Conservation (phyloP, 108 stramenopile species). For the Cyclostephanos tholiformis region DNA sequence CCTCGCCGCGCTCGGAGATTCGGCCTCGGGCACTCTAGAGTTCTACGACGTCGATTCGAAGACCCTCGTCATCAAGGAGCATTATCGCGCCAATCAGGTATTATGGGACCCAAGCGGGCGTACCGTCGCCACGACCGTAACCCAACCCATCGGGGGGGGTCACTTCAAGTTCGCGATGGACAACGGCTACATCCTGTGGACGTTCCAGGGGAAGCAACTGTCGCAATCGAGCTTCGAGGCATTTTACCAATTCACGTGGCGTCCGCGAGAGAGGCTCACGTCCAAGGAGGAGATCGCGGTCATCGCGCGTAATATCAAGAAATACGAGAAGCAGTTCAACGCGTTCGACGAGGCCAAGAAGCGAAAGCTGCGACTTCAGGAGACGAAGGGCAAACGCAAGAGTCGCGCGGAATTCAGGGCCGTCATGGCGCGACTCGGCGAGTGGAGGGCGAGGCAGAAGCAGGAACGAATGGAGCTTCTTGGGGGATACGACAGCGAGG, state of each 20-base stretch:
- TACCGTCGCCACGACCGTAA: slow-evolving; percentile 86
- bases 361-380: slow-evolving; percentile 72
- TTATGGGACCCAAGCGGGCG: slow-evolving; percentile 96
- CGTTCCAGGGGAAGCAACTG: slow-evolving; percentile 93
- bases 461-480: slow-evolving; percentile 67
- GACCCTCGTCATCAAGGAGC: slow-evolving; percentile 81
- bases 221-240: slow-evolving; percentile 87
- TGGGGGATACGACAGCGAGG: slow-evolving; percentile 86
- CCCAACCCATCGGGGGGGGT: slow-evolving; percentile 91
- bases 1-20: slow-evolving; percentile 90
- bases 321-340: slow-evolving; percentile 98
- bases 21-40: slow-evolving; percentile 86
- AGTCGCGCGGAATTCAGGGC: slow-evolving; percentile 70
- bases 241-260: slow-evolving; percentile 96
- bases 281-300: slow-evolving; percentile 80
- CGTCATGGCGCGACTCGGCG: slow-evolving; percentile 61
- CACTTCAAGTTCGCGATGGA: slow-evolving; percentile 97
- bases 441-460: slow-evolving; percentile 63
- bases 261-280: slow-evolving; percentile 88
- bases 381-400: slow-evolving; percentile 86
- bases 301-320: slow-evolving; percentile 90
- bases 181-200: slow-evolving; percentile 95
- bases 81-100: slow-evolving; percentile 93
- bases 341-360: slow-evolving; percentile 92
- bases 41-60: slow-evolving; percentile 95